Percentiles rank a stretch among this genome's conserved stretches.
Evolutionary conservation across 2,329 filamentous ascomycete genomes (phyloP).

Genomic region (Blastomyces gilchristii): DNA sequence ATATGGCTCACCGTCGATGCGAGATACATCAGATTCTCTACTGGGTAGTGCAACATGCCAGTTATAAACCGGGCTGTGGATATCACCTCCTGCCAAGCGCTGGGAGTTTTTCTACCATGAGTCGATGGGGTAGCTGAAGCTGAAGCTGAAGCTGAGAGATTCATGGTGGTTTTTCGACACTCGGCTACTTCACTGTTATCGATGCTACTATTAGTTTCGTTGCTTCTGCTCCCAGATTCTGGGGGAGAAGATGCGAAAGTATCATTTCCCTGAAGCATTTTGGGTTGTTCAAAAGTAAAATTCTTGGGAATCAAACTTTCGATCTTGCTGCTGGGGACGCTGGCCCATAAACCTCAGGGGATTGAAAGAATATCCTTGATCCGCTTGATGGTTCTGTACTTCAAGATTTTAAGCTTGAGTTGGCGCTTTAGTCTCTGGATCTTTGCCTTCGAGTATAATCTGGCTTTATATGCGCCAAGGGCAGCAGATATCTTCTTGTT

Average conservation of each 20-base stretch:
- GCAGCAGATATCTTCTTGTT: not conserved
- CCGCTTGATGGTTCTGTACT: not conserved
- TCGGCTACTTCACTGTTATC: not conserved
- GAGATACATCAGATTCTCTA: conserved; percentile 9
- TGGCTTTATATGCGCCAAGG: not conserved
- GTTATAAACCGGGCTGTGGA: not conserved
- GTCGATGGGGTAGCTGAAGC: not conserved
- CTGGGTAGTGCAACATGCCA: conserved; percentile 4
- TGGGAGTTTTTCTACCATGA: not conserved
- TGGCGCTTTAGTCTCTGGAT: not conserved
- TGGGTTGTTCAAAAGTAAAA: not conserved
- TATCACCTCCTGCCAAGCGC: not conserved
- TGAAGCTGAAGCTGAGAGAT: not conserved
- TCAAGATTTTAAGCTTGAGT: not conserved
- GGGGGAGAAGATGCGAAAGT: not conserved
- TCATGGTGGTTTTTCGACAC: not conserved
- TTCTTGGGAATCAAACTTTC: not conserved
- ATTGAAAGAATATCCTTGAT: not conserved
- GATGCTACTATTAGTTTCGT: not conserved
- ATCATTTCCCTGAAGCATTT: not conserved
- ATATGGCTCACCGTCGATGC: conserved; percentile 8
- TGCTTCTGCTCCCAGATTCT: not conserved
- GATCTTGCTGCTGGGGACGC: not conserved
- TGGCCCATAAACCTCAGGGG: not conserved
- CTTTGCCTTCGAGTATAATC: not conserved